phyloP scores from a whole-genome alignment of 2,329 filamentous ascomycete genomes.

The Fusarium ramigenum region DNA sequence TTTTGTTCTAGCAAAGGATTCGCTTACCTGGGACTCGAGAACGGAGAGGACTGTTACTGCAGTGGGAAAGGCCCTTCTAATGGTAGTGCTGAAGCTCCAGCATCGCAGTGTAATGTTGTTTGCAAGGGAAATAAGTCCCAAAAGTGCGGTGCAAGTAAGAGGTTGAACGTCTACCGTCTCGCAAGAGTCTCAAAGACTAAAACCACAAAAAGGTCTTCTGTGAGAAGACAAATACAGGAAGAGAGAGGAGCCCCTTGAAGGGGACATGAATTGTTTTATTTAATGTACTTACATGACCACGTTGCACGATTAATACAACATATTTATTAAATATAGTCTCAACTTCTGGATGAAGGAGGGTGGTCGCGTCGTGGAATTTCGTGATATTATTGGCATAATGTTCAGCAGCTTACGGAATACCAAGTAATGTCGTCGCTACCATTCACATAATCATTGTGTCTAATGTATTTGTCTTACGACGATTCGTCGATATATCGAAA shows the following conservation, averaged over 20 bases:
- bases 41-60: slow-evolving; percentile 34
- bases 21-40: slow-evolving; percentile 29
- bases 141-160: slow-evolving; percentile 23
- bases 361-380: background rate
- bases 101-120: slow-evolving; percentile 16
- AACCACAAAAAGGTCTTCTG: background rate
- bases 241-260: background rate
- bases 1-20: slow-evolving; percentile 29
- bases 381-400: background rate
- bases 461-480: background rate
- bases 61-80: slow-evolving; percentile 14
- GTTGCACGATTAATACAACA: background rate
- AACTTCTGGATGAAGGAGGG: background rate
- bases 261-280: background rate
- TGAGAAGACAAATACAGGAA: background rate
- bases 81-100: slow-evolving; percentile 23
- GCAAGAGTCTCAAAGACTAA: slow-evolving; percentile 7
- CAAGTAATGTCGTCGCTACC: background rate
- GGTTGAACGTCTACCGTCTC: slow-evolving; percentile 31
- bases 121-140: slow-evolving; percentile 28
- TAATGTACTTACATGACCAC: background rate
- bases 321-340: background rate
- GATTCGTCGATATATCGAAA: background rate
- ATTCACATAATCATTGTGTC: background rate
- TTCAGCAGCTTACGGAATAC: background rate